Conservation (phyloP, 257 asterid species). For the Perilla frutescens region DNA sequence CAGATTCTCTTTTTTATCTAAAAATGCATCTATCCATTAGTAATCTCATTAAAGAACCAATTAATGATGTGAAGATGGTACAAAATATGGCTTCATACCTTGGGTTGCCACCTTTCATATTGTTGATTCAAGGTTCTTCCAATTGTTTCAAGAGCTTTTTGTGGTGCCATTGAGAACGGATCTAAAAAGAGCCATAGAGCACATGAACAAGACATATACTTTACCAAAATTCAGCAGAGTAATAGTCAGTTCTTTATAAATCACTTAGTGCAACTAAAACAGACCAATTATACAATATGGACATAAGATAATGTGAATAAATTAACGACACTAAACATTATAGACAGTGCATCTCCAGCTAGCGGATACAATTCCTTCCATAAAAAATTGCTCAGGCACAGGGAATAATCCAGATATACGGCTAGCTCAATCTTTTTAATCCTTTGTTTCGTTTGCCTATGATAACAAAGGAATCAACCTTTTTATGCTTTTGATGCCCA, state of each 20-base stretch:
- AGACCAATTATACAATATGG: neutral
- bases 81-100: conserved; percentile 53
- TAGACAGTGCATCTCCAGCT: neutral
- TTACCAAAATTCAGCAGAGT: conserved; percentile 6
- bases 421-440: neutral
- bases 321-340: neutral
- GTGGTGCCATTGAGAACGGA: conserved; percentile 76
- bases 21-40: conserved; percentile 24
- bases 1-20: neutral
- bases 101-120: conserved; percentile 77
- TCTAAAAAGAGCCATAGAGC: conserved; percentile 50
- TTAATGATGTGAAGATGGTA: neutral
- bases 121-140: conserved; percentile 63
- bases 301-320: neutral
- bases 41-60: neutral
- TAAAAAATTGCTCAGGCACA: neutral
- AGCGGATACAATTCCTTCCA: neutral
- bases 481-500: neutral
- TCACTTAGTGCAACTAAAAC: conserved; percentile 4
- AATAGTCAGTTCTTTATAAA: neutral
- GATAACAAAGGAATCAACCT: neutral
- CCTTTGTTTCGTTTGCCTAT: neutral
- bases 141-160: conserved; percentile 57
- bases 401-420: neutral
- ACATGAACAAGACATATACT: conserved; percentile 31